Evolutionary conservation across 257 asterid species (phyloP).

Genomic region (Thymus quinquecostatus): DNA sequence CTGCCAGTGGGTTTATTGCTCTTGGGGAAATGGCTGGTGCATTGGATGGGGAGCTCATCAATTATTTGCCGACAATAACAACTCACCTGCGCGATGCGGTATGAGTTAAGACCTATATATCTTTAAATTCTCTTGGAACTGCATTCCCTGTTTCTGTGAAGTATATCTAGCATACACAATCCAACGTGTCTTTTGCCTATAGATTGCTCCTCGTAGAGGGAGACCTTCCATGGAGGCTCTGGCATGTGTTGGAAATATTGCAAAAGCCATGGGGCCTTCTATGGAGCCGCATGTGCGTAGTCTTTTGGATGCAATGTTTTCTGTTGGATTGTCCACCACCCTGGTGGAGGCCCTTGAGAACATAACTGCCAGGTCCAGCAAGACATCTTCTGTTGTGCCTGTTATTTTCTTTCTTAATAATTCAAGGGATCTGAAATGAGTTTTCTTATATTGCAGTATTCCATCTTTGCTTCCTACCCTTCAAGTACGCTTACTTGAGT

Average conservation of each 20-base stretch:
- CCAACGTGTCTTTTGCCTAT: constrained; percentile 33
- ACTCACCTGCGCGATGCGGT: constrained; percentile 98
- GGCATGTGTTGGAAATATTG: constrained; percentile 98
- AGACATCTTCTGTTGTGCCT: constrained; percentile 26
- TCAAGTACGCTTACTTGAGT: constrained; percentile 86
- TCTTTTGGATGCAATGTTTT: constrained; percentile 96
- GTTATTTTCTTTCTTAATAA: constrained; percentile 26
- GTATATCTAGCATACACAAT: constrained; percentile 17
- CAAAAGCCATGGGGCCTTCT: constrained; percentile 93
- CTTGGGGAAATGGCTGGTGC: constrained; percentile 99
- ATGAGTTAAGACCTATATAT: constrained; percentile 38
- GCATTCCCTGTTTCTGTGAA: constrained; percentile 18
- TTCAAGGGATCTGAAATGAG: constrained; percentile 30
- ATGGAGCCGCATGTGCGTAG: constrained; percentile 88
- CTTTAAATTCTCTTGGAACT: constrained; percentile 27
- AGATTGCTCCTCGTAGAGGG: constrained; percentile 99
- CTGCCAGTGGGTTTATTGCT: constrained; percentile 97
- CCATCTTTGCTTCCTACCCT: constrained; percentile 88
- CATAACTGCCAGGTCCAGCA: constrained; percentile 72
- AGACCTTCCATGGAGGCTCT: constrained; percentile 94
- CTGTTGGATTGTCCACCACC: constrained; percentile 80
- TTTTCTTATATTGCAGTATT: constrained; percentile 60
- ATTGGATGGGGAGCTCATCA: constrained; percentile 90
- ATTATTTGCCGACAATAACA: constrained; percentile 99
- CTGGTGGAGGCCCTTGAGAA: constrained; percentile 88